Percentiles rank a stretch among this genome's conserved stretches.
phyloP scores from a whole-genome alignment of 306 rosid genomes.

The Glycine tomentella region DNA sequence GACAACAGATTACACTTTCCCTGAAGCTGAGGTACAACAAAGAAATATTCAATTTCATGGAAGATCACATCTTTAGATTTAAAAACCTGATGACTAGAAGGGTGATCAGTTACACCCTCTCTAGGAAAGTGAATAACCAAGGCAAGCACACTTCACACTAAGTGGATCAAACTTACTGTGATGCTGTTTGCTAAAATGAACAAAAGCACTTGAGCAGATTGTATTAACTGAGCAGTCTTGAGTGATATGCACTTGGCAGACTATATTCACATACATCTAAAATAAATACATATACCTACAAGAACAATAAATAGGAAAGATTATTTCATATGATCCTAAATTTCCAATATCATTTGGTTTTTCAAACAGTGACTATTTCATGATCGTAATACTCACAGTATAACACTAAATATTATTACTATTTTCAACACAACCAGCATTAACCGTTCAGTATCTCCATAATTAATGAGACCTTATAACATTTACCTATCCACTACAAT shows the following conservation, averaged over 20 bases:
- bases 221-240: neutral
- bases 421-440: too few species aligned
- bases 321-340: neutral
- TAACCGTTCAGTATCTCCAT: neutral
- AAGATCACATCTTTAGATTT: too few species aligned
- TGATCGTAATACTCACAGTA: neutral
- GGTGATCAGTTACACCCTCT: too few species aligned
- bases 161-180: neutral
- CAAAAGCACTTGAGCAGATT: neutral
- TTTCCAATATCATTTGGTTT: neutral
- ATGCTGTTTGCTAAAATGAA: too few species aligned
- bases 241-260: neutral
- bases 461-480: neutral
- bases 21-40: neutral
- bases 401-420: neutral
- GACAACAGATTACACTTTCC: neutral
- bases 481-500: neutral
- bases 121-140: too few species aligned
- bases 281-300: neutral
- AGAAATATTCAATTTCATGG: too few species aligned
- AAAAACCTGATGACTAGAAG: too few species aligned
- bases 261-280: neutral
- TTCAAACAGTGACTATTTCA: neutral
- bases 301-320: neutral
- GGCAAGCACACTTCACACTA: neutral